Evolutionary conservation across 208 protist genomes (phyloP).

Genomic region (Vickermania spadyakhi): DNA sequence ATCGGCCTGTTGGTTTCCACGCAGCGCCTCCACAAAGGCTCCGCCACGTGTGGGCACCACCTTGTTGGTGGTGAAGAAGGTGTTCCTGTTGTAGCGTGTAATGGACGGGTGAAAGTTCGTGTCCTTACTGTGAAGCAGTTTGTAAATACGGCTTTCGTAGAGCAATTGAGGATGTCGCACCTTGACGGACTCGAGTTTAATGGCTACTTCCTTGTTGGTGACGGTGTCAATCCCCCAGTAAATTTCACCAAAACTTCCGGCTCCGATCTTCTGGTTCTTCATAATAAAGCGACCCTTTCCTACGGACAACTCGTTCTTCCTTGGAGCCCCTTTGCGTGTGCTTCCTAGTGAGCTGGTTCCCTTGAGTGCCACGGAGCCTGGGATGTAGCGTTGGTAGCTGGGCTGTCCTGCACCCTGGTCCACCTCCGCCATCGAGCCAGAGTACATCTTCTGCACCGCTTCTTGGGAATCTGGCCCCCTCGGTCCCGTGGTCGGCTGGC

Average conservation of each 20-base stretch:
- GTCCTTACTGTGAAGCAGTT: constrained; percentile 15
- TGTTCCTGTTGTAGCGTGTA: constrained; percentile 5
- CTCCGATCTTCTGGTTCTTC: constrained; percentile 61
- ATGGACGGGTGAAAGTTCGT: constrained; percentile 8
- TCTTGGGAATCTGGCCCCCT: background rate
- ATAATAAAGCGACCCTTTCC: constrained; percentile 16
- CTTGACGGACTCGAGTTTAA: constrained; percentile 62
- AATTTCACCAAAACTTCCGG: constrained; percentile 95
- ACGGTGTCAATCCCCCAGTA: constrained; percentile 52
- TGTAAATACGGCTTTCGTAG: constrained; percentile 78
- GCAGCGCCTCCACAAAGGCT: background rate
- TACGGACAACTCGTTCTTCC: background rate
- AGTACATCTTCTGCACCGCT: background rate
- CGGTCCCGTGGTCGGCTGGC: background rate
- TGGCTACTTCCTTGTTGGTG: constrained; percentile 15
- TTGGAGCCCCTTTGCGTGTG: background rate
- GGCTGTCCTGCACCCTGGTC: background rate
- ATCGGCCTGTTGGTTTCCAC: background rate
- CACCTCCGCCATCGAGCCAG: background rate
- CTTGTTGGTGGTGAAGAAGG: background rate
- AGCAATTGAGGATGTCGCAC: constrained; percentile 87
- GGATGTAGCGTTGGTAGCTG: background rate
- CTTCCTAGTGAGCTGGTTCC: background rate
- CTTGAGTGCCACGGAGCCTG: background rate
- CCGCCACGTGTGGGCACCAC: constrained; percentile 2